Conservation (phyloP, 148 eudicot species). For the Heliosperma pusillum region DNA sequence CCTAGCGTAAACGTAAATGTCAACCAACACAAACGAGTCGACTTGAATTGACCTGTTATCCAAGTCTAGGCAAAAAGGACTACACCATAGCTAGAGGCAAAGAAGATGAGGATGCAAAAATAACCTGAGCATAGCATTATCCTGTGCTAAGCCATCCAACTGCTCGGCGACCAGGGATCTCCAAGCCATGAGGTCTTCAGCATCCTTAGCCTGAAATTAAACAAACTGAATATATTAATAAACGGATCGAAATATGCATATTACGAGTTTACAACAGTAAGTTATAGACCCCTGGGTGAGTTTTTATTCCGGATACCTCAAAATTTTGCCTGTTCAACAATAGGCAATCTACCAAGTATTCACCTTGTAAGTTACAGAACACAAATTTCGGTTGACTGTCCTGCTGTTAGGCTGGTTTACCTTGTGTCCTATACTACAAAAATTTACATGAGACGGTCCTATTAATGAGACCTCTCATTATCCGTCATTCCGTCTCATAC, state of each 20-base stretch:
- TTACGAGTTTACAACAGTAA: background rate
- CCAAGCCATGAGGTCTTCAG: conserved; percentile 77
- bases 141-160: conserved; percentile 54
- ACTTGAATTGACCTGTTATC: too few relatives aligned
- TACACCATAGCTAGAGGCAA: background rate
- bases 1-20: too few relatives aligned
- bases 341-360: too few relatives aligned
- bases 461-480: too few relatives aligned
- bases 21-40: background rate
- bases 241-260: background rate
- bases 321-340: too few relatives aligned
- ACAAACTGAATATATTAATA: background rate
- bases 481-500: too few relatives aligned
- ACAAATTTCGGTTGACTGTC: too few relatives aligned
- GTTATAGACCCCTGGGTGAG: background rate
- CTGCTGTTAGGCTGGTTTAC: too few relatives aligned
- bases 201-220: conserved; percentile 63
- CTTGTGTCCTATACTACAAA: too few relatives aligned
- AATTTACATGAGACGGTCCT: too few relatives aligned
- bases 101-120: conserved; percentile 14
- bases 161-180: conserved; percentile 66
- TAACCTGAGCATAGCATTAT: conserved; percentile 74
- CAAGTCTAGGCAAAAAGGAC: too few relatives aligned
- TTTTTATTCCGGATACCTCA: background rate
- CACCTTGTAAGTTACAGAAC: too few relatives aligned